Evolutionary conservation across 495 filamentous ascomycete species (phyloP).

Genomic region (Terfezia boudieri): DNA sequence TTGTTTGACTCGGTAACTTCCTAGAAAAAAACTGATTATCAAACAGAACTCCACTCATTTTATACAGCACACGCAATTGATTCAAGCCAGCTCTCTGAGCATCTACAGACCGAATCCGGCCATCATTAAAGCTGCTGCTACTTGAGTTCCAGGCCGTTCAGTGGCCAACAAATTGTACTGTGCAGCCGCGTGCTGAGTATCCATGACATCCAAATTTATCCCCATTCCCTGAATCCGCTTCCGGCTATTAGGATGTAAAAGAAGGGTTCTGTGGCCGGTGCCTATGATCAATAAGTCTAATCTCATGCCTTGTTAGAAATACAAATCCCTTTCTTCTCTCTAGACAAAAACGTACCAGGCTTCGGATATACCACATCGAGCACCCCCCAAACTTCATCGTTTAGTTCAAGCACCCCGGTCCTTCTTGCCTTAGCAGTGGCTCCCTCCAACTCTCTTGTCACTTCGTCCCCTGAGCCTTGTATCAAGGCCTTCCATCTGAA

Average conservation of each 20-base stretch:
- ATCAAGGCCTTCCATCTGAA: constrained; percentile 55
- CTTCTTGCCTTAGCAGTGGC: constrained; percentile 30
- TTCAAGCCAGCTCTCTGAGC: too few species aligned
- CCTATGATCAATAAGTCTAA: constrained; percentile 77
- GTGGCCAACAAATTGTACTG: constrained; percentile 76
- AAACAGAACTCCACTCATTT: too few species aligned
- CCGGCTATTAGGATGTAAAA: constrained; percentile 53
- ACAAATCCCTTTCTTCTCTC: neutral
- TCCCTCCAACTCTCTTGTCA: neutral
- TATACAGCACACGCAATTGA: too few species aligned
- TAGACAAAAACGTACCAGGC: constrained; percentile 40
- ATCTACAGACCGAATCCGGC: constrained; percentile 7
- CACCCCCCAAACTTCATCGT: constrained; percentile 47
- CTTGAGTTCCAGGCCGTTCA: constrained; percentile 52
- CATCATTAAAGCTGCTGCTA: constrained; percentile 64
- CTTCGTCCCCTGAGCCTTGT: constrained; percentile 1
- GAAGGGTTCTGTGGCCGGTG: constrained; percentile 48
- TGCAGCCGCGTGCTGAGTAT: constrained; percentile 82
- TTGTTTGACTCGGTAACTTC: too few species aligned
- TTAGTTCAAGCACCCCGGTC: constrained; percentile 63
- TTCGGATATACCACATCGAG: constrained; percentile 69
- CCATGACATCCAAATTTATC: constrained; percentile 68
- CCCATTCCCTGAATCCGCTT: constrained; percentile 51
- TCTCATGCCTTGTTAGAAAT: neutral
- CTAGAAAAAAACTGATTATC: too few species aligned